Evolutionary conservation across 1,284 basidiomycete genomes (phyloP), one percentile per base, ranked within the genome.

Genomic region (Phaffia rhodozyma): DNA sequence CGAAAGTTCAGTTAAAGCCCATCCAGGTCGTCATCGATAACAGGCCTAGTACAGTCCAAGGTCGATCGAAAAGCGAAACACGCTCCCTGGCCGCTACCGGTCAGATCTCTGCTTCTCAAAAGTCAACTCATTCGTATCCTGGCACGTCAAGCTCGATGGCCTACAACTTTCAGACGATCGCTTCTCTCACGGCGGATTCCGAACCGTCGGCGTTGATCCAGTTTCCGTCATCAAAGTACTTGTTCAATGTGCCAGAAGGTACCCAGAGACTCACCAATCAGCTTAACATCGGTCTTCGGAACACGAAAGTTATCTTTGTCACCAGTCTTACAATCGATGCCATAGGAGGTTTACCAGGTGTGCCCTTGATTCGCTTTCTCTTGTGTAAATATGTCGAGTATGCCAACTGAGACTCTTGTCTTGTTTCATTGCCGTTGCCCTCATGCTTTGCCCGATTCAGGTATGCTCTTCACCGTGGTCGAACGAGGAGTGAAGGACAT

Each of bases 241-340:
- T 92, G 59, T 90, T 94, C 79, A 92, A 93, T 74, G 84, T 80
- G 2, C 85, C 87, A 5, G 91, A 94, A 73, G 88, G 86, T 62
- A 85, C 86, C 0, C 84, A 84, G 58, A 78, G 91, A 43, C 76
- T 85, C 0, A 86, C 86, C 69, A 75, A 85, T 7, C 86, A 91
- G 75, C 84, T 83, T 68, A 78, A 78, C 66, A 75, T 80, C 48
- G 82, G 82, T 54, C 83, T 86, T 79, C 82, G 80, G 70, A 84
- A 82, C 63, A 78, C 86, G 2, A 81, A 80, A 56, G 85, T 80
- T 1, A 69, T 93, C 18, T 93, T 94, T 74, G 76, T 92, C 65
- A 86, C 86, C 0, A 82, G 83, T 59, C 78, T 83, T 1, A 79
- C 81, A 47, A 80, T 82, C 18, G 80, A 85, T 68, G 80, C 83